Percentiles rank a stretch among this genome's conserved stretches.
phyloP scores from a whole-genome alignment of 345 rosid species.

The Eucalyptus microcorys region DNA sequence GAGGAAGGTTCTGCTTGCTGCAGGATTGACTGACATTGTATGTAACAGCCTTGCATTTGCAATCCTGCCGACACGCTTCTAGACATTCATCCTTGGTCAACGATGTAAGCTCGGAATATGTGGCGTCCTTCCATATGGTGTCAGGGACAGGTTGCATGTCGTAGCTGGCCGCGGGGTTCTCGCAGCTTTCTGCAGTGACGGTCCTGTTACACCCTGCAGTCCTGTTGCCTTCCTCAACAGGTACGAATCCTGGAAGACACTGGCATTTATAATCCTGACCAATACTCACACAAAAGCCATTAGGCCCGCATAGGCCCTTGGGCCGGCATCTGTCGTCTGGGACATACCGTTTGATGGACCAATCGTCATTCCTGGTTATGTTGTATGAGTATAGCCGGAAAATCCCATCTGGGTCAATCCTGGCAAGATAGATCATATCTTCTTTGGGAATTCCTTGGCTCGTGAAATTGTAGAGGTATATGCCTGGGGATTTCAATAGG shows the following conservation, averaged over 20 bases:
- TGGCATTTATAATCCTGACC: accelerated
- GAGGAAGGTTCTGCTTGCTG: too few species aligned
- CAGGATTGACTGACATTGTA: background rate
- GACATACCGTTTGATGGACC: accelerated
- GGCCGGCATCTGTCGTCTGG: background rate
- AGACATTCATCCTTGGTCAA: background rate
- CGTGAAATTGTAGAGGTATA: background rate
- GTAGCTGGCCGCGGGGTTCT: background rate
- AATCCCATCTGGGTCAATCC: slow-evolving; percentile 1
- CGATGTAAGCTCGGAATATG: background rate
- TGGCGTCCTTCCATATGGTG: background rate
- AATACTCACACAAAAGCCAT: accelerated
- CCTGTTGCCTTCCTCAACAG: too few species aligned
- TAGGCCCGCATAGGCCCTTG: too few species aligned
- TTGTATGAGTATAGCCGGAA: background rate
- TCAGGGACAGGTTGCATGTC: background rate
- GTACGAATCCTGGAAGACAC: too few species aligned
- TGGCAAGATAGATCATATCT: background rate
- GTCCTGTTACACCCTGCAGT: too few species aligned
- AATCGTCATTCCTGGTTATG: background rate
- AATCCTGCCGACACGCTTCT: background rate
- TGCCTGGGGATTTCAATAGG: background rate
- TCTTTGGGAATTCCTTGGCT: background rate
- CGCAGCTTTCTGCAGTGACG: too few species aligned
- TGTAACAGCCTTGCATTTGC: background rate